phyloP scores from a whole-genome alignment of 1,284 basidiomycete species.

The Ustilago loliicola region DNA sequence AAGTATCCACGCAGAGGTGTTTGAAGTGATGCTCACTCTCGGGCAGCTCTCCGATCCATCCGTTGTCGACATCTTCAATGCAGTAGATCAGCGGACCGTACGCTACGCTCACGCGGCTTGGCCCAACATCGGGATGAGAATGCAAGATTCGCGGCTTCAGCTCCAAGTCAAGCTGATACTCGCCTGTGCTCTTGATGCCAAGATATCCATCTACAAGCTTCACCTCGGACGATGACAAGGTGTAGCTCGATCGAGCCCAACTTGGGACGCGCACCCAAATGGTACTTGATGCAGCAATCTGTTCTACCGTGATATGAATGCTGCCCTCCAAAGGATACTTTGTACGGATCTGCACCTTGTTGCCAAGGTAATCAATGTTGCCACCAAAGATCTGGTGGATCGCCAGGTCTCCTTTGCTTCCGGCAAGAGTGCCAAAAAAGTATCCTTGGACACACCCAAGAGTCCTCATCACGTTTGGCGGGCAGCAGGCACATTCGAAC shows the following conservation, averaged over 20 bases:
- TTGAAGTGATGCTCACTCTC: conserved; percentile 39
- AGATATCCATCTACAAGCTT: conserved; percentile 14
- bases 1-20: conserved; percentile 18
- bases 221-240: conserved; percentile 3
- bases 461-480: conserved; percentile 38
- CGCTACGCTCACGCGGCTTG: conserved; percentile 16
- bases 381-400: conserved; percentile 41
- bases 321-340: conserved; percentile 23
- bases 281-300: conserved; percentile 11
- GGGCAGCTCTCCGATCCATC: conserved; percentile 28
- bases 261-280: conserved; percentile 30
- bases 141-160: conserved; percentile 22
- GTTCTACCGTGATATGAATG: conserved; percentile 6
- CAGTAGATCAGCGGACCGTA: conserved; percentile 37
- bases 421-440: conserved; percentile 24
- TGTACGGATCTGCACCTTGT: conserved; percentile 25
- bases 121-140: conserved; percentile 28
- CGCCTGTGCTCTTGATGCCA: conserved; percentile 9
- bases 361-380: conserved; percentile 19
- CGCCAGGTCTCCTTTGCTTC: conserved; percentile 10
- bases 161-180: conserved; percentile 10
- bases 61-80: conserved; percentile 39
- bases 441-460: conserved; percentile 37
- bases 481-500: conserved; percentile 44
- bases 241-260: conserved; percentile 26